Evolutionary conservation across 306 rosid genomes (phyloP).

Genomic region (Notholithocarpus densiflorus): DNA sequence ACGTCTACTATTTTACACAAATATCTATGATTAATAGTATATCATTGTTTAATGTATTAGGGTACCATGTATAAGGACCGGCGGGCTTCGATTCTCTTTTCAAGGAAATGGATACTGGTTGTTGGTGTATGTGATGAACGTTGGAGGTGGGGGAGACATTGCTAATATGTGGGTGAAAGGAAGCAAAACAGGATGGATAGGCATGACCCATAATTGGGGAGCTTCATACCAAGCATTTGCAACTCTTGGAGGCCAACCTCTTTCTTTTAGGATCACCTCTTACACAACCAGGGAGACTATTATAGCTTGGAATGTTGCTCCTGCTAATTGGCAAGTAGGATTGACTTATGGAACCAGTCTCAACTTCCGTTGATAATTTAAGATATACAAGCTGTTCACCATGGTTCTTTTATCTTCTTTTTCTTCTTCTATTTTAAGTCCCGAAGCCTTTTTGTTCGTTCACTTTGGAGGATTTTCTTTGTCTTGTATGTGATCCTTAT

Average conservation of each 20-base stretch:
- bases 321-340: conserved; percentile 64
- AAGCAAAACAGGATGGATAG: conserved; percentile 70
- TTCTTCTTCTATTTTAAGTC: neutral
- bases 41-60: conserved; percentile 17
- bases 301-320: conserved; percentile 65
- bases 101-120: conserved; percentile 97
- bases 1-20: no score
- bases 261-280: conserved; percentile 73
- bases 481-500: neutral
- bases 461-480: neutral
- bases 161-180: conserved; percentile 72
- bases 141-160: conserved; percentile 91
- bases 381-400: neutral
- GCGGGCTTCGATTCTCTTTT: conserved; percentile 66
- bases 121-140: conserved; percentile 89
- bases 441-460: conserved; percentile 9
- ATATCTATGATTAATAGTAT: neutral
- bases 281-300: conserved; percentile 63
- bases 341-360: conserved; percentile 43
- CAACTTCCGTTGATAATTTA: conserved; percentile 49
- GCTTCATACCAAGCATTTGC: conserved; percentile 92
- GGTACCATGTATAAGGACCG: conserved; percentile 61
- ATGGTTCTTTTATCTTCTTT: neutral
- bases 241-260: conserved; percentile 63
- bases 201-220: conserved; percentile 98